These are phyloP conservation scores for Chrysanthemum lavandulifolium DNA, from an alignment of 129 eudicot species.

Conservation along the genomic window DNA sequence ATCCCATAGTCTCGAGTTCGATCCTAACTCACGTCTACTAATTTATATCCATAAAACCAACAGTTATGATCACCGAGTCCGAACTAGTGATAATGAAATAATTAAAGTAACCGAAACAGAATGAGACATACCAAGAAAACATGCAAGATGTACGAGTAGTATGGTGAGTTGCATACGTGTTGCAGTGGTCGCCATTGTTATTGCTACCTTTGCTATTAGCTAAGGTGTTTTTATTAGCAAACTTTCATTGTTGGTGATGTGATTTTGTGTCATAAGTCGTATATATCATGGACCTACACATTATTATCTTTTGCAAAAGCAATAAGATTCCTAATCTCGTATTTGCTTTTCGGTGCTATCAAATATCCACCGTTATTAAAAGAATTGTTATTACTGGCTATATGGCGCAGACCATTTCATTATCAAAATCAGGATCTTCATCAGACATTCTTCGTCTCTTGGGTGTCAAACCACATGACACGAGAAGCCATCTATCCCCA, in stretches of 20 bases:
- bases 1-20: no score
- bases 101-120: no score
- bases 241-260: neutral
- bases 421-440: no score
- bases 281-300: constrained; percentile 15
- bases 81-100: no score
- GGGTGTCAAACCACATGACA: no score
- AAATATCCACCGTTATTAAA: constrained; percentile 9
- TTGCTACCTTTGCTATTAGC: neutral
- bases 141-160: constrained; percentile 8
- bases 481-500: no score
- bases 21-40: no score
- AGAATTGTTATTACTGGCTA: no score
- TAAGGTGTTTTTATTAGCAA: neutral
- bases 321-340: constrained; percentile 21
- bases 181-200: constrained; percentile 16
- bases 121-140: neutral
- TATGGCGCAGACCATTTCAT: no score
- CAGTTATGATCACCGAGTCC: no score
- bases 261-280: neutral
- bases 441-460: no score
- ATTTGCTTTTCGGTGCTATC: constrained; percentile 25
- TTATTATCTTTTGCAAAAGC: constrained; percentile 12
- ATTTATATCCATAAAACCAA: no score
- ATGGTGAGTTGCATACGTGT: constrained; percentile 12